Base-by-base conservation (phyloP, 106 monocot species). In the Platanthera zijinensis region DNA sequence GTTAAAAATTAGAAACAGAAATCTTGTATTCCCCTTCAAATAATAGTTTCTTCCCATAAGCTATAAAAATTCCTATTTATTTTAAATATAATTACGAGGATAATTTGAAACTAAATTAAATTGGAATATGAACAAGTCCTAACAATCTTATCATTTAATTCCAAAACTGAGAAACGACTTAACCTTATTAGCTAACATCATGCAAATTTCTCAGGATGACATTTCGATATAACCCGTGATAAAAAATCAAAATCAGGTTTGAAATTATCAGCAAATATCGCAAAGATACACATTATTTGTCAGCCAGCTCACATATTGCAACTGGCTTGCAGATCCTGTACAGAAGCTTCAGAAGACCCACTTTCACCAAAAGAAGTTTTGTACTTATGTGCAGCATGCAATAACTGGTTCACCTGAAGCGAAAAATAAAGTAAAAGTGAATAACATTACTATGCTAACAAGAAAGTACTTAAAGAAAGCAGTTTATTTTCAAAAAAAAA, bases 351-450 rank as follows among this genome's bases (percentile, higher is more conserved):
- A 82, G 84, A 78, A 32, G 89, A 74, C 9, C 87, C 89, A 78
- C 74, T 82, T 67, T 91, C 91, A 89, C 48, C 84, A 15, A 80
- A 81, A 76, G 85, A 78, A 84, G 82, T 77, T 76, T 94, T 93
- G 80, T 85, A 91, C 78, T 94, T 97, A 45, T 97, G 91, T 52
- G 94, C 93, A 77, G 85, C 89, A 82, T 97, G 97, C 77, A 97
- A 25, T 48, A 97, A 70, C 56, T 89, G 94, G 80, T 83, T 94
- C 52, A 97, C 91, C 97, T 97, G 86, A 14, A 78, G 70, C 69
- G 18, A 67, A 19, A 69, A 75, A 54, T 32, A 39, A 14, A 52
- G 47, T 47, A 48, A 46, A 5, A 51, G 14, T 3, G n/a, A 73
- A 4, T 25, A 25, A 73, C 9, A 48, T 25, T 18, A 72, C 17